Evolutionary conservation across 2,329 filamentous ascomycete genomes (phyloP), one percentile per base, ranked within the genome.

Genomic region (Neofusicoccum kwambonambiense): DNA sequence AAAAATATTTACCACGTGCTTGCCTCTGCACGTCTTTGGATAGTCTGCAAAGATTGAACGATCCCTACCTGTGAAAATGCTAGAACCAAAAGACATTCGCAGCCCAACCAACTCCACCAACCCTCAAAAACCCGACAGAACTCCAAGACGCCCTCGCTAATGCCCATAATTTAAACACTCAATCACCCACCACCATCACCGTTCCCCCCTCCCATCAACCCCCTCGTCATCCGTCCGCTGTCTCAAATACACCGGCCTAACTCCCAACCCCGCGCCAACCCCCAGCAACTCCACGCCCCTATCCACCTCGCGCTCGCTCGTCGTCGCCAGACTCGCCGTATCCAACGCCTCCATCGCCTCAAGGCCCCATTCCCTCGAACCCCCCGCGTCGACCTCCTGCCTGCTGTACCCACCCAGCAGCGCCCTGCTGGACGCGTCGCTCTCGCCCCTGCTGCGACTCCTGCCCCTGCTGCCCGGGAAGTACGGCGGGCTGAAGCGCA

Each of bases 141-240:
- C 5, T 7, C 27, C 5, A 5, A 31, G 6, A 31, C 27, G 27
- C 27, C 27, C 27, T 5, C 27, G 27, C 27, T 31, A 7, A 31
- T 31, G 27, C 27, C 5, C 27, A 1, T 7, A 5, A 5, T 0
- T 31, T 31, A 31, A 31, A 31, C 3, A 31, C 6, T 31, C 27
- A 31, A 31, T 3, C 27, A 31, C 27, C 3, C 27, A 31, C 27
- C 1, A 31, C 27, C 5, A 31, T 31, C 27, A 31, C 27, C 6
- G 27, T 7, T 1, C 27, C 78, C 39, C 73, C 69, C 0, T 74
- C 67, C 3, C 69, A 71, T 56, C 45, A n/a, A n/a, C 17, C 2
- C 42, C 15, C 31, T n/a, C 31, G 7, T 41, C 57, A 41, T 61
- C 57, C 27, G 57, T 61, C 31, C 57, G 42, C 57, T 17, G 35